phyloP scores from a whole-genome alignment of 2,329 filamentous ascomycete species.

The Ampelomyces quisqualis region DNA sequence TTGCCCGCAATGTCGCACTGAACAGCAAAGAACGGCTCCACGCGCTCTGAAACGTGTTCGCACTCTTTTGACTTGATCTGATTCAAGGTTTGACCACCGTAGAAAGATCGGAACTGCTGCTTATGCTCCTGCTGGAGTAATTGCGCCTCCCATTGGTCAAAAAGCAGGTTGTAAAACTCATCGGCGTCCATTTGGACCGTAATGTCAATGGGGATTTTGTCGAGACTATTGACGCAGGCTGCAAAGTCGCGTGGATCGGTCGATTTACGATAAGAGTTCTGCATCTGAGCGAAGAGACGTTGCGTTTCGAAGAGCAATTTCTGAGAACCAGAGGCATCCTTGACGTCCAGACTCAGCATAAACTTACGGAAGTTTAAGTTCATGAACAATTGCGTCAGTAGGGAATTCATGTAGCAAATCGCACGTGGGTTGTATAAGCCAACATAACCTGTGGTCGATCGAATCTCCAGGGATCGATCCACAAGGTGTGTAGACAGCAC shows the following conservation, averaged over 20 bases:
- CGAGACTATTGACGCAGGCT: constrained; percentile 75
- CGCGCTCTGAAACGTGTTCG: constrained; percentile 83
- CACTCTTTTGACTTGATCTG: constrained; percentile 97
- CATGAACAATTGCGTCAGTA: constrained; percentile 95
- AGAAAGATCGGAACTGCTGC: constrained; percentile 75
- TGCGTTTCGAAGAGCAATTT: constrained; percentile 75
- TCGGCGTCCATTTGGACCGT: constrained; percentile 96
- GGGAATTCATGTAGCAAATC: constrained; percentile 95
- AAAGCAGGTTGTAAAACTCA: constrained; percentile 92
- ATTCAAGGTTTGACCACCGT: constrained; percentile 86
- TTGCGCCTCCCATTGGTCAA: constrained; percentile 87
- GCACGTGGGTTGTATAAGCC: constrained; percentile 91
- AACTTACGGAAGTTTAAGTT: constrained; percentile 85
- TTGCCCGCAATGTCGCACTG: constrained; percentile 97
- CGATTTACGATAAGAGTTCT: constrained; percentile 73
- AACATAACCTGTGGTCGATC: constrained; percentile 77
- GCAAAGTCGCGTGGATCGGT: constrained; percentile 75
- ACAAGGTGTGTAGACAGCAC: constrained; percentile 59
- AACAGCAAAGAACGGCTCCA: constrained; percentile 90
- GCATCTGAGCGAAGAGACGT: constrained; percentile 79
- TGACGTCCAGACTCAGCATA: constrained; percentile 62
- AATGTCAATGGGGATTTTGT: constrained; percentile 80
- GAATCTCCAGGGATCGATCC: constrained; percentile 67
- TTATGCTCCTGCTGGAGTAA: constrained; percentile 68
- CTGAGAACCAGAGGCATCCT: constrained; percentile 59